Base-by-base conservation (phyloP, 768 basidiomycete species). In the Boletus fagicola region DNA sequence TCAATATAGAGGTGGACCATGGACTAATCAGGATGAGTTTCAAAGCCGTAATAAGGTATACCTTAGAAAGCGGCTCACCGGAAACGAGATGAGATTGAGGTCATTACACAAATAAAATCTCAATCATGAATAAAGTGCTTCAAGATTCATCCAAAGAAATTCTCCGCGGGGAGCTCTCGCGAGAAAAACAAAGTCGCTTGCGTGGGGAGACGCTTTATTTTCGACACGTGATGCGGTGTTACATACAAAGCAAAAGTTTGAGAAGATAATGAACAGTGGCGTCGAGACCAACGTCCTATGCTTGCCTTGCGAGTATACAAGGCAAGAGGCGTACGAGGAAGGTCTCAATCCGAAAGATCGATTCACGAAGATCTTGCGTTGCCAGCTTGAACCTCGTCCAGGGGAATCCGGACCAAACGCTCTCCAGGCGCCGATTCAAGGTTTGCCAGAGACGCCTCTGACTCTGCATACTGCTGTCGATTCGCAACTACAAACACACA, bases 361-460 rank as follows among this genome's bases (percentile, higher is more conserved):
- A n/a, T 49, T 68, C 50, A 63, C 8, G 55, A 57, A 10, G 57
- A 31, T 28, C 50, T 57, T 42, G 65, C 1, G 26, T 42, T 58
- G 28, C 67, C 57, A 5, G 68, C 59, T 54, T 83, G 80, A 43
- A 90, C 65, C 43, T 87, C 86, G 53, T 90, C 87, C 36, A 89
- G 76, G 0, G 87, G 86, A 11, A 90, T 79, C n/a, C 88, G 86
- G 28, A 90, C 87, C 31, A 90, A 75, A 51, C 84, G 80, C 63
- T 87, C 82, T 43, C 87, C 86, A 9, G 74, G 72, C 1, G 56
- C 68, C 2, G 65, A 56, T 53, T 56, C 60, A 11, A 59, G 36
- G 33, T 15, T 43, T 5, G 38, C 35, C 10, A 59, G 53, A 39
- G 61, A 66, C 3, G 76, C 69, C n/a, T 66, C 65, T 3, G 55